Percentiles rank a stretch among this genome's conserved stretches.
Evolutionary conservation across 2,329 filamentous ascomycete genomes (phyloP).

Genomic region (Pseudonectria buxi): DNA sequence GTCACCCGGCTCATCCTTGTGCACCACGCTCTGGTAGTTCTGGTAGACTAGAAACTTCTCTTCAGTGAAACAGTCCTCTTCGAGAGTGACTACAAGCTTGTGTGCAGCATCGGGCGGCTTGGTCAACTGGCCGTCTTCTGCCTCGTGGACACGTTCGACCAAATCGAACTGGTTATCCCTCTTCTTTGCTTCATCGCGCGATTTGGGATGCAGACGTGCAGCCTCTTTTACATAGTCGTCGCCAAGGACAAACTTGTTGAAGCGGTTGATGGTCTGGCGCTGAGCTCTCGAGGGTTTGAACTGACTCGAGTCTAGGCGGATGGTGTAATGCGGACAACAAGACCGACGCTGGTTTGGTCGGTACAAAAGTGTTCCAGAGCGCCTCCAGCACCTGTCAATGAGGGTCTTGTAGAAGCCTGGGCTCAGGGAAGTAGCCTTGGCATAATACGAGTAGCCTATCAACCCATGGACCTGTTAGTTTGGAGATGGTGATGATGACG

Average conservation of each 20-base stretch:
- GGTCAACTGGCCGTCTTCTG: slow-evolving; percentile 50
- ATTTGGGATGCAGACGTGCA: slow-evolving; percentile 57
- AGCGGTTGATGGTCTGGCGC: slow-evolving; percentile 67
- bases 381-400: slow-evolving; percentile 70
- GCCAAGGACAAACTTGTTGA: slow-evolving; percentile 65
- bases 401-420: slow-evolving; percentile 64
- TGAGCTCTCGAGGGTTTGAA: slow-evolving; percentile 67
- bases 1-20: slow-evolving; percentile 55
- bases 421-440: slow-evolving; percentile 52
- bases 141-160: slow-evolving; percentile 60
- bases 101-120: slow-evolving; percentile 59
- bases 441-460: slow-evolving; percentile 68
- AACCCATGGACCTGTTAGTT: slow-evolving; percentile 18
- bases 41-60: slow-evolving; percentile 69
- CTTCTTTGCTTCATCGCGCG: slow-evolving; percentile 57
- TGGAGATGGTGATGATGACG: slow-evolving; percentile 5
- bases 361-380: slow-evolving; percentile 66
- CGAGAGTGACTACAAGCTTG: slow-evolving; percentile 61
- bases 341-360: slow-evolving; percentile 70
- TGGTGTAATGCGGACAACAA: slow-evolving; percentile 89
- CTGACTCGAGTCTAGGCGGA: slow-evolving; percentile 59
- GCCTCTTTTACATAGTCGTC: slow-evolving; percentile 59
- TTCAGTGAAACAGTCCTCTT: slow-evolving; percentile 62
- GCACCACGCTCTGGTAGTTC: slow-evolving; percentile 69
- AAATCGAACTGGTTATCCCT: slow-evolving; percentile 64